Evolutionary conservation across 164 flowering plant genomes (phyloP).

Genomic region (Houttuynia cordata): DNA sequence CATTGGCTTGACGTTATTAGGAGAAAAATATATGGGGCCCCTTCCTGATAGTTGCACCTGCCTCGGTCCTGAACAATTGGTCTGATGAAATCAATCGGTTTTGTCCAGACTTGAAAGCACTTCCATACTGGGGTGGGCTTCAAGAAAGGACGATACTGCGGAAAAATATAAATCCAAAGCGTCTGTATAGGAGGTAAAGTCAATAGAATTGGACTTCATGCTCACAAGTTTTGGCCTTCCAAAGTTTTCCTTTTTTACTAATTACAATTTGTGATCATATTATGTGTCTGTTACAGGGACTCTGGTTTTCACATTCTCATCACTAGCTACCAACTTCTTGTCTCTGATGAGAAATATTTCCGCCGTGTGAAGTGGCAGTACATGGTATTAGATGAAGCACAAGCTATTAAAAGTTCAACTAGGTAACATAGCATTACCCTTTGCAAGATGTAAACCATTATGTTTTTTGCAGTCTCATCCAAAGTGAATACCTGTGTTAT

Average conservation of each 20-base stretch:
- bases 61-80: slow-evolving; percentile 97
- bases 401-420: slow-evolving; percentile 89
- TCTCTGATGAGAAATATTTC: slow-evolving; percentile 87
- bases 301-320: slow-evolving; percentile 94
- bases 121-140: slow-evolving; percentile 98
- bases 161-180: slow-evolving; percentile 89
- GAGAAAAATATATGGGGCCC: slow-evolving; percentile 99
- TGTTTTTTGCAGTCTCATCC: neutral
- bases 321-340: slow-evolving; percentile 89
- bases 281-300: slow-evolving; percentile 48
- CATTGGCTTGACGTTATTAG: slow-evolving; percentile 26
- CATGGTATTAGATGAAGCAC: slow-evolving; percentile 99
- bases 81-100: slow-evolving; percentile 93
- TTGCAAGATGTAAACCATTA: neutral
- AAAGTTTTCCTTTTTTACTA: neutral
- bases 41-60: slow-evolving; percentile 95
- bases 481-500: neutral
- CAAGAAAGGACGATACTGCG: slow-evolving; percentile 73
- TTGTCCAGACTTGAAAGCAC: slow-evolving; percentile 89
- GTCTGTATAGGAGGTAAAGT: slow-evolving; percentile 76
- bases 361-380: slow-evolving; percentile 98
- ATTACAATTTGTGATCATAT: neutral
- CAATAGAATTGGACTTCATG: neutral
- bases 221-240: neutral
- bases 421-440: slow-evolving; percentile 32